Base-by-base conservation (phyloP, 129 eudicot species). In the Escallonia herrerae region DNA sequence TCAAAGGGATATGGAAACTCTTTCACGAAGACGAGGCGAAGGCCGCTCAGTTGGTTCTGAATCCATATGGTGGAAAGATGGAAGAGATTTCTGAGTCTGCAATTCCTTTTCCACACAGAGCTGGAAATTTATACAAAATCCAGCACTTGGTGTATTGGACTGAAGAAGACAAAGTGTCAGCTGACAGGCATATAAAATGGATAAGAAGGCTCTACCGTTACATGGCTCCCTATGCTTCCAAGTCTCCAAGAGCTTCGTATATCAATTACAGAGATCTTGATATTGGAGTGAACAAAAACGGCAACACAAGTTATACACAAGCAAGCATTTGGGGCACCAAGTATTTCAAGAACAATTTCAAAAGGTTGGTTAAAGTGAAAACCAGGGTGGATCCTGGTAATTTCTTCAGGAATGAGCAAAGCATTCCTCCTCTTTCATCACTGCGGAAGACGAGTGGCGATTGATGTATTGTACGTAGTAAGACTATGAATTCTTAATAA, bases 31-130 rank as follows among this genome's bases (percentile, higher is more conserved):
- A 53, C 6, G 71, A 67, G 49, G 53, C 37, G 10, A 52, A 37
- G 7, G 62, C 58, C 8, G 54, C 70, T 1, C 60, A 41, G 5
- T 15, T 66, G 10, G 22, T 60, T 2, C 50, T 74, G n/a, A 69
- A 40, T 3, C 79, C 79, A 7, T 58, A 66, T 3, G 79, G 79
- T 2, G 79, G 79, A 45, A 52, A 45, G 39, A 74, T 74, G 79
- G 43, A 45, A 33, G 51, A 44, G 15, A 58, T 74, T 13, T 42
- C 62, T 0, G 70, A 15, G 45, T 40, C 57, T 40, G 70, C 79
- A 5, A 59, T 68, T 15, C 67, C 79, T 8, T 74, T 66, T 51
- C 79, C 79, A 6, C 79, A 74, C 52, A 61, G 79, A 11, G 48
- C 9, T 2, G 79, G 79, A 33, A 74, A 74, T 57, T 7, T 74